Evolutionary conservation across 371 early-diverging fungal genomes (phyloP), one percentile per base, ranked within the genome.

Genomic region (Cladochytrium tenue): DNA sequence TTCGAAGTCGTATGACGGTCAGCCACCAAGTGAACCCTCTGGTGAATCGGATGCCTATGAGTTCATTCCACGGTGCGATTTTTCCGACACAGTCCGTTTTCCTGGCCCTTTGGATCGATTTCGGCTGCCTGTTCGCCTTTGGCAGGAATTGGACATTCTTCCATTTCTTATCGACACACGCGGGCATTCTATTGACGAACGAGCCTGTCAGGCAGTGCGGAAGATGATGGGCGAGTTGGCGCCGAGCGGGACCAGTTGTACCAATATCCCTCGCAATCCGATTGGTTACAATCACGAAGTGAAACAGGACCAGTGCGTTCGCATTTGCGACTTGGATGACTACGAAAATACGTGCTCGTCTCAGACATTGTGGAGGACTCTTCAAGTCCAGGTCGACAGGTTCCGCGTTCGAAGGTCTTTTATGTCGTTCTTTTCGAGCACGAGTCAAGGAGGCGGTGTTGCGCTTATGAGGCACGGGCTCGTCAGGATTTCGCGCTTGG

Each of bases 401-500:
- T 43, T 43, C 20, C 43, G 43, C 7, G 20, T 13, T 13, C 83
- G 80, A 57, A 78, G 84, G 20, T 68, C 90, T 25, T 76, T 74
- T 56, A 80, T 91, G n/a, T 72, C 86, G 13, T 94, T 85, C 70
- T 90, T 94, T 75, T 92, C 88, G 71, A 90, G 93, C 2, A 94
- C 94, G 1, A 89, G 92, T 51, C 92, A 92, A 74, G 94, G 94
- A 35, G 94, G 94, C 35, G 94, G 94, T 31, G 95, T 94, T 15
- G 93, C 95, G 3, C 80, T 94, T 50, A 94, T 94, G 95, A 86
- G 93, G 58, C 93, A 94, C 74, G 90, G 93, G 5, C 71, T 89
- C 0, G 72, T 93, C 28, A 84, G 95, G 17, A 81, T 92, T 64
- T 79, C 88, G 56, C 72, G 78, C 33, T 73, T 93, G 51, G 78